phyloP scores from a whole-genome alignment of 345 rosid species.

The Citrus trifoliata region DNA sequence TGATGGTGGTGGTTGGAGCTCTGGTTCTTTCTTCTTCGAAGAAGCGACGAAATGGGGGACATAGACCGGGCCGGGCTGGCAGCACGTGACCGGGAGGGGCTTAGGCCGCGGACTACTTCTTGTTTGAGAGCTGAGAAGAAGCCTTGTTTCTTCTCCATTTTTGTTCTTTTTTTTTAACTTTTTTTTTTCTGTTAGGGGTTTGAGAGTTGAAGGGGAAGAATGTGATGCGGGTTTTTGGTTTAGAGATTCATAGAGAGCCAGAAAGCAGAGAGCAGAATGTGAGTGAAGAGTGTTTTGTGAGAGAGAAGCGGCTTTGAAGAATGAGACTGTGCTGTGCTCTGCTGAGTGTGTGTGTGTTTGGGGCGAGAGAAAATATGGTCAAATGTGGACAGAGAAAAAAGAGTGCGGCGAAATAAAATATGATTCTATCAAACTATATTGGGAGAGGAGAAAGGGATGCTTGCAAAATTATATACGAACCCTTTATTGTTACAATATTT shows the following conservation, averaged over 20 bases:
- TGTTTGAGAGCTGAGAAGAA: slow-evolving; percentile 84
- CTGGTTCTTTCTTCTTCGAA: slow-evolving; percentile 45
- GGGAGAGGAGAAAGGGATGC: not conserved
- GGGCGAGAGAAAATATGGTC: not conserved
- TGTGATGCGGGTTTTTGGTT: not conserved
- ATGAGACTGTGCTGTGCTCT: not conserved
- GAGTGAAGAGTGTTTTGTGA: not conserved
- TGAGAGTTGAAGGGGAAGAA: not conserved
- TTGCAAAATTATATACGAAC: not conserved
- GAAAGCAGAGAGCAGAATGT: not conserved
- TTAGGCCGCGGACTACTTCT: slow-evolving; percentile 78
- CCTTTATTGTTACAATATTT: not conserved
- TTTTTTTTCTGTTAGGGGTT: too few relatives aligned
- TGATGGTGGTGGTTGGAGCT: slow-evolving; percentile 26
- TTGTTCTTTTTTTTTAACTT: not conserved
- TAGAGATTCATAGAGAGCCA: not conserved
- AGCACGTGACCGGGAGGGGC: slow-evolving; percentile 75
- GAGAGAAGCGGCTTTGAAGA: not conserved
- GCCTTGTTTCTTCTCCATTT: slow-evolving; percentile 88
- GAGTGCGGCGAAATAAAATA: not conserved
- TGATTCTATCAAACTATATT: not conserved
- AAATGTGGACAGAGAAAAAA: not conserved
- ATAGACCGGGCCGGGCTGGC: slow-evolving; percentile 53
- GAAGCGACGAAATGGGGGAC: slow-evolving; percentile 51
- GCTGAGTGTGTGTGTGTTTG: not conserved